Conservation (phyloP, 164 flowering plant species). For the Liquidambar formosana region DNA sequence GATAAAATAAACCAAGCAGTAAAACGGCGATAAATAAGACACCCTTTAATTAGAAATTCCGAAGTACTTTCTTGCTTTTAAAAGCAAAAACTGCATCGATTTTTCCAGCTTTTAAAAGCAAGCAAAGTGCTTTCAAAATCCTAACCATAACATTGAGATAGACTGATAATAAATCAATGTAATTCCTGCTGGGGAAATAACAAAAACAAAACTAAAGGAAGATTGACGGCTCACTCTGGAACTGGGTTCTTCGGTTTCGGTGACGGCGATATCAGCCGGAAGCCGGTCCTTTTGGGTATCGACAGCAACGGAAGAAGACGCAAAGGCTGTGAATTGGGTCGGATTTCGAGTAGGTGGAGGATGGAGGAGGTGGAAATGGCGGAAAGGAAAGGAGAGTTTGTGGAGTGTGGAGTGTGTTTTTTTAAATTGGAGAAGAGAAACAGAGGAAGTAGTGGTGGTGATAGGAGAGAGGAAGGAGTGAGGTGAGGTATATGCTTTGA, state of each 20-base stretch:
- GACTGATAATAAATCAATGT: no score
- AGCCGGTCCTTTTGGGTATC: slow-evolving; percentile 45
- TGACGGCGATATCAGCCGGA: slow-evolving; percentile 65
- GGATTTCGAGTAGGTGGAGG: slow-evolving; percentile 14
- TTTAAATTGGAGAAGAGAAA: background rate
- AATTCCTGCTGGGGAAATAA: no score
- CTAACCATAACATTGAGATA: no score
- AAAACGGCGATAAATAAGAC: no score
- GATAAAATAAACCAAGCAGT: no score
- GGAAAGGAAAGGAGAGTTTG: slow-evolving; percentile 22
- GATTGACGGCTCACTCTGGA: slow-evolving; percentile 50
- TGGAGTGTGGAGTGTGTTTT: slow-evolving; percentile 1
- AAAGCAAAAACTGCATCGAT: no score
- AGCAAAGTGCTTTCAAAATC: no score
- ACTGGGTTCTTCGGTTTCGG: slow-evolving; percentile 58
- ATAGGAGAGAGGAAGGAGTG: background rate
- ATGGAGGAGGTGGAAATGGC: slow-evolving; percentile 22
- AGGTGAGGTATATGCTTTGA: background rate
- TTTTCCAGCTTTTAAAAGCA: no score
- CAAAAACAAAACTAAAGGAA: background rate
- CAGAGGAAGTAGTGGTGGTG: background rate
- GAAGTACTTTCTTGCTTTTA: no score
- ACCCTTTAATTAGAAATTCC: no score
- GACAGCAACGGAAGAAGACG: slow-evolving; percentile 30
- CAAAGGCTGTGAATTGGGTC: slow-evolving; percentile 10